These are phyloP conservation scores for Venturia oleaginea DNA, from an alignment of 2,329 filamentous ascomycete species.

Conservation along the genomic window DNA sequence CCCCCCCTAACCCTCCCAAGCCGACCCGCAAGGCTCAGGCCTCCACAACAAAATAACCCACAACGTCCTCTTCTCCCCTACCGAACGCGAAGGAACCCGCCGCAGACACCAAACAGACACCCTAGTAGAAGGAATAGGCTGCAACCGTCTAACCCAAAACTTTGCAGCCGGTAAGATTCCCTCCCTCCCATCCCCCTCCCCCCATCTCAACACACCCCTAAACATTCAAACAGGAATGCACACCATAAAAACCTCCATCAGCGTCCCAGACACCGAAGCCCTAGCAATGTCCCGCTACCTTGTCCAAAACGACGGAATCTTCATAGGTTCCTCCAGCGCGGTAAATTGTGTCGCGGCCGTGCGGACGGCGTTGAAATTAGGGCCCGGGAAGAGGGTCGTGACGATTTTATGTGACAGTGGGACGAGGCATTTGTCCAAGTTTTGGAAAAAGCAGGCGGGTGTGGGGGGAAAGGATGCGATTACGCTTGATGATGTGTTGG, in stretches of 20 bases:
- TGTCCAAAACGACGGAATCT: conserved; percentile 91
- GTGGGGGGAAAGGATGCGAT: conserved; percentile 45
- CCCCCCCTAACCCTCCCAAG: conserved; percentile 25
- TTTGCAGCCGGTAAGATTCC: conserved; percentile 50
- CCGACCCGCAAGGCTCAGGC: conserved; percentile 89
- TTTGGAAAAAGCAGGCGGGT: conserved; percentile 66
- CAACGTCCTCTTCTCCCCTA: conserved; percentile 89
- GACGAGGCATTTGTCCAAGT: conserved; percentile 74
- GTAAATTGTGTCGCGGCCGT: conserved; percentile 86
- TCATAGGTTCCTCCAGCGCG: conserved; percentile 88
- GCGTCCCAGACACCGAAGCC: conserved; percentile 81
- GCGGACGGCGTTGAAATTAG: conserved; percentile 55
- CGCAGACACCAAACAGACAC: conserved; percentile 87
- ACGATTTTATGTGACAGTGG: conserved; percentile 73
- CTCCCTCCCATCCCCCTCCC: too few species aligned
- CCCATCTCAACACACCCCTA: too few species aligned
- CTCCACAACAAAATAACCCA: conserved; percentile 86
- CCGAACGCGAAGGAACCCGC: conserved; percentile 83
- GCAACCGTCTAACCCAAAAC: conserved; percentile 90
- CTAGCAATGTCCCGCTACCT: conserved; percentile 92
- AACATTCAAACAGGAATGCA: conserved; percentile 52
- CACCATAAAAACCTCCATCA: conserved; percentile 81
- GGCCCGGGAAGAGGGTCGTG: conserved; percentile 55
- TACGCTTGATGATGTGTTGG: conserved; percentile 50
- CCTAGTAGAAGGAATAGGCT: conserved; percentile 90